Evolutionary conservation across 2,329 filamentous ascomycete genomes (phyloP), one percentile per base, ranked within the genome.

Genomic region (Blumeriella jaapii): DNA sequence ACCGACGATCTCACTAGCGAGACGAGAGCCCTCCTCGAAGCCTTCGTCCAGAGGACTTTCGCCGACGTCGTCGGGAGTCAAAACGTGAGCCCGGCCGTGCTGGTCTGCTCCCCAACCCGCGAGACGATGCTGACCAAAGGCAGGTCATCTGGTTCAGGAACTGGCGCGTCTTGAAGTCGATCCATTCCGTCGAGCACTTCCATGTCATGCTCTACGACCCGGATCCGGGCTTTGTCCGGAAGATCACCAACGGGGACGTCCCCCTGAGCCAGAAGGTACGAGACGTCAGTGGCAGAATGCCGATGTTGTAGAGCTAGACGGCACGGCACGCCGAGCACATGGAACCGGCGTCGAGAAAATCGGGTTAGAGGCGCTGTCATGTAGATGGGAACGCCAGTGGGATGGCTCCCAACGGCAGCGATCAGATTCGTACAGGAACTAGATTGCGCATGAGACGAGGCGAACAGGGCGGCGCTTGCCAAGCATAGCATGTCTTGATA

Each of bases 171-270:
- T 62, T 95, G 47, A 94, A 94, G 63, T 91, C 81, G 15, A 74
- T 96, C 17, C 74, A 85, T 49, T 75, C 82, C 1, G 74, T 96
- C 8, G 87, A 95, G 64, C 89, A 96, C 57, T 91, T 96, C 54
- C 89, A 96, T 58, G 79, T 95, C 53, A 86, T 95, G 85, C 64
- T 95, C 35, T 82, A 78, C 56, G 68, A 83, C 48, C 78, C 86
- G 1, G 77, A 89, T 49, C 63, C 66, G 24, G 67, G 63, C 3
- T 84, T 93, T 47, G 59, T 94, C 29, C 61, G 63, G 33, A 62
- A 74, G 36, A 68, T 94, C 42, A 94, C 85, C 5, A 63, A 73
- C 23, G 79, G 77, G 9, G 85, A 93, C 60, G 64, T 80, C 28
- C 76, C 83, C 2, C 64, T 82, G 52, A 68, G 67, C 44, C 61